Percentiles rank a stretch among this genome's conserved stretches.
Conservation (phyloP, 306 rosid genomes). For the Trifolium pratense region DNA sequence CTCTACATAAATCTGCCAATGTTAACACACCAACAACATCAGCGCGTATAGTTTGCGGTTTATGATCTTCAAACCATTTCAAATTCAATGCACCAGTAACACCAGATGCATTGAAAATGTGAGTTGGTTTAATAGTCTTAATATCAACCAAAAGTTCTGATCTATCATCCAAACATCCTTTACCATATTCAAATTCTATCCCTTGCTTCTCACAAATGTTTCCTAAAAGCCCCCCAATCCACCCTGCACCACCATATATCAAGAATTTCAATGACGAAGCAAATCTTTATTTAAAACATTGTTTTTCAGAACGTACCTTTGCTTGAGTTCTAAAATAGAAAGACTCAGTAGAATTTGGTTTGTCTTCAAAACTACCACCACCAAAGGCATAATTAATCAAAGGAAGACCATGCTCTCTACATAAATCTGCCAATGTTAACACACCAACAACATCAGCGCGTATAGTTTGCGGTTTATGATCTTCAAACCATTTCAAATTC, state of each 20-base stretch:
- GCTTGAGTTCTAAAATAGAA: slow-evolving; percentile 61
- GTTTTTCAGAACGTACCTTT: slow-evolving; percentile 39
- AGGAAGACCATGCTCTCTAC: slow-evolving; percentile 37
- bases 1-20: slow-evolving; percentile 45
- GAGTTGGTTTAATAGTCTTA: slow-evolving; percentile 52
- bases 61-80: slow-evolving; percentile 63
- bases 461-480: slow-evolving; percentile 50
- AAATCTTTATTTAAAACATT: too few relatives aligned
- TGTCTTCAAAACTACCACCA: slow-evolving; percentile 41
- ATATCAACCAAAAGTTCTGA: slow-evolving; percentile 45
- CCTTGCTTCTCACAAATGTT: slow-evolving; percentile 52
- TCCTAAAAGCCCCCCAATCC: slow-evolving; percentile 45
- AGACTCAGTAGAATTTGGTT: slow-evolving; percentile 41
- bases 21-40: slow-evolving; percentile 45
- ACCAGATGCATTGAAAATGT: slow-evolving; percentile 57
- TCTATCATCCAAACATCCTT: slow-evolving; percentile 44
- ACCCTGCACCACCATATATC: slow-evolving; percentile 56
- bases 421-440: slow-evolving; percentile 47
- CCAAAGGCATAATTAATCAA: slow-evolving; percentile 44
- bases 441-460: slow-evolving; percentile 42
- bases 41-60: slow-evolving; percentile 46
- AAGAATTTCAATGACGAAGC: slow-evolving; percentile 48
- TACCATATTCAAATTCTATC: slow-evolving; percentile 48
- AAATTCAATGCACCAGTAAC: slow-evolving; percentile 52
- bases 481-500: slow-evolving; percentile 66